These are phyloP conservation scores for Ceratobasidium sp. DNA, from an alignment of 1,284 basidiomycete genomes.

Conservation along the genomic window DNA sequence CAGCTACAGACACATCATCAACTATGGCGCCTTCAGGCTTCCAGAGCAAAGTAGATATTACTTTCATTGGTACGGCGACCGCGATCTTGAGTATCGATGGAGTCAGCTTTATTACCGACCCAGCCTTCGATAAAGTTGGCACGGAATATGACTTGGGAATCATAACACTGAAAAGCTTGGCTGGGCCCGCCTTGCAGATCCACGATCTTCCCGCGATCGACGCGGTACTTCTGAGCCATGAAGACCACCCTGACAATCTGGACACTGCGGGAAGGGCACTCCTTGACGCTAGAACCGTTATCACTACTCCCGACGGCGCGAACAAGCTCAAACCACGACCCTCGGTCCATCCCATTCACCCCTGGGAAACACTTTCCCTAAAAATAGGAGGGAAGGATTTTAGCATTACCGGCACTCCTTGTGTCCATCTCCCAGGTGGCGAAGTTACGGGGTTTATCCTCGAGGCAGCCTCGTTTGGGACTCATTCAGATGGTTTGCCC, in stretches of 20 bases:
- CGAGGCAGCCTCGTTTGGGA: slow-evolving; percentile 30
- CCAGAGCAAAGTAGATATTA: slow-evolving; percentile 33
- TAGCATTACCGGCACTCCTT: slow-evolving; percentile 39
- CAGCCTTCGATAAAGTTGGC: slow-evolving; percentile 29
- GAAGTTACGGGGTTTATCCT: slow-evolving; percentile 40
- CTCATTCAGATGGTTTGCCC: slow-evolving; percentile 19
- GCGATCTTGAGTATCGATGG: slow-evolving; percentile 39
- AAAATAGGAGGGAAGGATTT: slow-evolving; percentile 34
- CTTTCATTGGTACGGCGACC: slow-evolving; percentile 39
- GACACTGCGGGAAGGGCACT: slow-evolving; percentile 33
- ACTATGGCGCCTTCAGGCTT: slow-evolving; percentile 1
- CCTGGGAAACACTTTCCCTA: slow-evolving; percentile 33
- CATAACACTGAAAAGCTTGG: background rate
- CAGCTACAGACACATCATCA: background rate
- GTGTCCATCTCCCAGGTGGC: slow-evolving; percentile 33
- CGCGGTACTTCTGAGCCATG: slow-evolving; percentile 39
- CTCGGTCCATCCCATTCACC: slow-evolving; percentile 24
- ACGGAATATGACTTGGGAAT: slow-evolving; percentile 8
- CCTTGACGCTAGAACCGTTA: slow-evolving; percentile 36
- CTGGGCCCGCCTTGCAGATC: slow-evolving; percentile 13
- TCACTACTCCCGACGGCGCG: slow-evolving; percentile 39
- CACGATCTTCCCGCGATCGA: slow-evolving; percentile 37
- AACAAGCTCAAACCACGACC: slow-evolving; percentile 39
- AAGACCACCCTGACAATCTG: slow-evolving; percentile 41
- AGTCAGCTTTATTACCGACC: slow-evolving; percentile 38